These are phyloP conservation scores for Coemansia sp. DNA, from an alignment of 192 early-diverging fungal genomes.

Conservation along the genomic window DNA sequence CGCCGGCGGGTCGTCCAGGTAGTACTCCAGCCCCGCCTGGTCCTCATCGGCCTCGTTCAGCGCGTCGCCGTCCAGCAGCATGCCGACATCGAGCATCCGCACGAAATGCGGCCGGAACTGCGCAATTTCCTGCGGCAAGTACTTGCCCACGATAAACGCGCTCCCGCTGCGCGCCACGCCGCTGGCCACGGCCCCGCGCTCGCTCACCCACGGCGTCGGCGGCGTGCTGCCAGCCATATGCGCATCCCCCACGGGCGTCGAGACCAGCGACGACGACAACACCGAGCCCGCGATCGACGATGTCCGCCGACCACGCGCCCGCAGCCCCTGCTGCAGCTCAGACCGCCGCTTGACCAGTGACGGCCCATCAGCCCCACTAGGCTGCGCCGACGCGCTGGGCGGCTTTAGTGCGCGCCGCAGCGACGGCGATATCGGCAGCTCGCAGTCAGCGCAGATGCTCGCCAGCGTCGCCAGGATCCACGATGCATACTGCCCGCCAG, in stretches of 20 bases:
- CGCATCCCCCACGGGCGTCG: conserved; percentile 8
- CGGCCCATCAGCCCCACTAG: neutral
- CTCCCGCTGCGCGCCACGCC: conserved; percentile 13
- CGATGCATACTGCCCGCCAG: conserved; percentile 23
- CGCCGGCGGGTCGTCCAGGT: conserved; percentile 13
- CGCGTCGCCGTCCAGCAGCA: conserved; percentile 3
- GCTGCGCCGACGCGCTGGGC: neutral
- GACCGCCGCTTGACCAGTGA: conserved; percentile 13
- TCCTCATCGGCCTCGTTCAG: conserved; percentile 38
- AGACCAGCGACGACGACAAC: conserved; percentile 28
- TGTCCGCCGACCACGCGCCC: conserved; percentile 28
- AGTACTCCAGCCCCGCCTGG: conserved; percentile 15
- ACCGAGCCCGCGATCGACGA: conserved; percentile 46
- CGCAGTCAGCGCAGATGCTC: conserved; percentile 43
- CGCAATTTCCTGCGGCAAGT: conserved; percentile 40
- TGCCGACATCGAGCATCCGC: conserved; percentile 30
- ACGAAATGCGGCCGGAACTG: conserved; percentile 39
- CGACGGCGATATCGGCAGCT: conserved; percentile 29
- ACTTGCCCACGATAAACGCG: conserved; percentile 40
- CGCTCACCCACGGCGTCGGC: conserved; percentile 7
- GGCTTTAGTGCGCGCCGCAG: neutral
- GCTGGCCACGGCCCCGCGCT: neutral
- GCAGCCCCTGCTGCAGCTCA: conserved; percentile 13
- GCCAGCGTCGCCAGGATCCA: conserved; percentile 40
- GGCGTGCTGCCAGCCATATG: conserved; percentile 9